Evolutionary conservation across 2,329 filamentous ascomycete genomes (phyloP), one percentile per base, ranked within the genome.

Genomic region (Pleoardoris graminearum): DNA sequence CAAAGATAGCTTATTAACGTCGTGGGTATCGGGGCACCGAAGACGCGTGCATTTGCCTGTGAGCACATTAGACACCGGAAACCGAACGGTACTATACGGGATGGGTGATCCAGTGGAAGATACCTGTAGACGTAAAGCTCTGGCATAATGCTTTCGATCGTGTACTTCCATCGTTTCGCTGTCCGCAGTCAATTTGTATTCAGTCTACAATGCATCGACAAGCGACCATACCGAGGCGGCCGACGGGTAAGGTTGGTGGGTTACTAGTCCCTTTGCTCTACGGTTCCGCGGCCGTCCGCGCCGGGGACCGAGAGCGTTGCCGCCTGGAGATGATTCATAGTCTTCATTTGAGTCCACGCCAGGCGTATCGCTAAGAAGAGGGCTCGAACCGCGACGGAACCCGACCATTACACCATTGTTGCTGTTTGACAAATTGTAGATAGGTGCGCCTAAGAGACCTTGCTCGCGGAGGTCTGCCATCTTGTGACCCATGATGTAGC

Each of bases 11-110:
- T 90, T 96, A 70, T 85, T 80, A 36, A 89, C 84, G 69, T 99
- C 90, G 79, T 99, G 94, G 44, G 86, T 78, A 70, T 88, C 94
- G 50, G 83, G 87, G 75, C 94, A 99, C 42, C 77, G 79, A 7
- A 88, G 87, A 53, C 93, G 92, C 73, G 90, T 90, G 74, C 94
- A 99, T 60, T 87, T 87, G 77, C 94, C 94, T 72, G 42, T 16
- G 32, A 22, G 23, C 5, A 14, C 2, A 59, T 71, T 57, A 70
- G 62, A 55, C 22, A 30, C 39, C 23, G 47, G 29, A 41, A 32
- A 21, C 42, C 29, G 25, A 38, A 36, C 23, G 12, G 46, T 29
- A 27, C 17, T 35, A 30, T 23, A 30, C 41, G 23, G 54, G 48
- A 53, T 45, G 45, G 38, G 36, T 52, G 53, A 45, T 56, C 51